Evolutionary conservation across 257 asterid species (phyloP).

Genomic region (Thymus quinquecostatus): DNA sequence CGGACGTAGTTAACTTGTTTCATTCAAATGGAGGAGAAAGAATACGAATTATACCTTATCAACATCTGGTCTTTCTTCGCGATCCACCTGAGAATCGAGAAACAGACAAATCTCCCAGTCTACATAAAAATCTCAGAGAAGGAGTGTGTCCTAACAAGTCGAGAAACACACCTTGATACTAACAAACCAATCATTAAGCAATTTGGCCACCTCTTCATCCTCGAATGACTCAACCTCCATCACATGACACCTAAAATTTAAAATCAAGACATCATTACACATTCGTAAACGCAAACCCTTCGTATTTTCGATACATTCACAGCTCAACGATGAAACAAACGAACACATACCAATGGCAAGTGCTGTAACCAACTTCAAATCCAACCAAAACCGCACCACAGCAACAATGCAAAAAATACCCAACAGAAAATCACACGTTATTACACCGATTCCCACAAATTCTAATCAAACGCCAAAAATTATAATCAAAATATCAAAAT

Average conservation of each 20-base stretch:
- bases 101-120: neutral
- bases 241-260: conserved; percentile 83
- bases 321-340: conserved; percentile 22
- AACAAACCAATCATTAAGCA: conserved; percentile 89
- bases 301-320: neutral
- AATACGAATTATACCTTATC: conserved; percentile 64
- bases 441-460: conserved; percentile 2
- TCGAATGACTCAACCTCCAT: conserved; percentile 99
- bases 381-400: conserved; percentile 32
- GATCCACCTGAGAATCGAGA: conserved; percentile 63
- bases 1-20: no score
- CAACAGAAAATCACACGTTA: conserved; percentile 11
- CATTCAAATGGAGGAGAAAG: no score
- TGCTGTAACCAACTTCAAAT: conserved; percentile 96
- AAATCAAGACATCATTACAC: neutral
- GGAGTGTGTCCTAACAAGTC: conserved; percentile 1
- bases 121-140: neutral
- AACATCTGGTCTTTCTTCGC: conserved; percentile 98
- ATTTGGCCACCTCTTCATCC: conserved; percentile 71
- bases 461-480: neutral
- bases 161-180: conserved; percentile 75
- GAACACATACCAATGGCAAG: conserved; percentile 87
- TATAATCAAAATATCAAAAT: neutral
- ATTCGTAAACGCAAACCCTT: neutral
- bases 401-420: conserved; percentile 22